Evolutionary conservation across 2,329 filamentous ascomycete genomes (phyloP), one percentile per base, ranked within the genome.

Genomic region (Ophiosphaerella narmari): DNA sequence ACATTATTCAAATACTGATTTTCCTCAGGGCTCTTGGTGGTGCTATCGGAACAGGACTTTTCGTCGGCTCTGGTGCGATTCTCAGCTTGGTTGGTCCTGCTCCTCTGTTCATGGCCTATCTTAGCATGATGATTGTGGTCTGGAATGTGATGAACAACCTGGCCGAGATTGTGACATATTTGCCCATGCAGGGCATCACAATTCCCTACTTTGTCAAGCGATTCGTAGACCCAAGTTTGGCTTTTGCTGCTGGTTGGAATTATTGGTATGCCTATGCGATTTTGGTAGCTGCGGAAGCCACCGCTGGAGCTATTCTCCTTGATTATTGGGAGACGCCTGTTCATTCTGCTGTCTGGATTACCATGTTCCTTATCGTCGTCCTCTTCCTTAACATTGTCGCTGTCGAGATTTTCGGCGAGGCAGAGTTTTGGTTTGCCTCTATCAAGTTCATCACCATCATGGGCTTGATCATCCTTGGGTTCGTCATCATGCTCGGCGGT

Each of bases 1-100:
- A 39, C 35, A 31, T 4, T 4, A 23, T 43, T 12, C 6, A 18
- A 32, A 46, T 12, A 7, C 31, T 32, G 18, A n/a, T 35, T 26
- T 32, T 24, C 7, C 35, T 76, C 55, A 86, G 85, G 60, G 82
- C 82, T 16, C 75, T 86, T 7, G 83, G 82, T 47, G 82, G 82
- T 52, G 82, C 81, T 7, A 85, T 85, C 46, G 62, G 70, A 49
- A 72, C 70, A 18, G 70, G 70, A 35, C 53, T 72, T 3, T 72
- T 72, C 51, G 68, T 72, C n/a, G 70, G 68, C 39, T 68, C 64
- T 21, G 70, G 70, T 13, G 60, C 53, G 2, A 71, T 72, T 37
- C 66, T 72, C 26, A 58, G 65, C 1, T 42, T 67, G 6, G 66
- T 67, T 12, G 70, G 70, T 4, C 70, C 68, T 33, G 68, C 68